These are phyloP conservation scores for Rosellinia necatrix DNA, from an alignment of 2,329 filamentous ascomycete species.

Conservation along the genomic window DNA sequence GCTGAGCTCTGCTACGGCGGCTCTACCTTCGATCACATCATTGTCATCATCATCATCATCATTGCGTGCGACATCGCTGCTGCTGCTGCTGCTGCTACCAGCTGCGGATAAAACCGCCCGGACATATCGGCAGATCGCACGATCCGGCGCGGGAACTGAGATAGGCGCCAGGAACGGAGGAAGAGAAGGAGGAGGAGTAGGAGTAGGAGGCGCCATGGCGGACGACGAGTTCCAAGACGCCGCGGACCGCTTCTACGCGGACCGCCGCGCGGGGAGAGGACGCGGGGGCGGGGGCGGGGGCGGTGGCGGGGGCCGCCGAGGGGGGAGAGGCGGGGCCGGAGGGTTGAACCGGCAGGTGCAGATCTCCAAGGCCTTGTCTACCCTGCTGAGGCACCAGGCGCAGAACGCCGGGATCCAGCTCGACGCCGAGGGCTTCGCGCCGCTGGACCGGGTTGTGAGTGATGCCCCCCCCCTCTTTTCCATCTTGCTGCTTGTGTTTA, in stretches of 20 bases:
- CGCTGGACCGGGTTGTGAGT: constrained; percentile 63
- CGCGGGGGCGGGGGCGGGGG: constrained; percentile 14
- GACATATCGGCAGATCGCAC: too few species aligned
- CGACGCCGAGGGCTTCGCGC: constrained; percentile 63
- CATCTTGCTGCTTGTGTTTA: neutral
- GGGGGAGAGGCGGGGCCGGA: constrained; percentile 40
- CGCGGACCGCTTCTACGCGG: constrained; percentile 21
- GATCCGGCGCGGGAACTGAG: too few species aligned
- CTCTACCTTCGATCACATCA: too few species aligned
- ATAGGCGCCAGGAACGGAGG: neutral
- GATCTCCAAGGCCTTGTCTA: constrained; percentile 59
- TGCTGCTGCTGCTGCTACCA: too few species aligned
- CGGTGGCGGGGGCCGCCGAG: constrained; percentile 31
- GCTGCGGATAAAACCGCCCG: too few species aligned
- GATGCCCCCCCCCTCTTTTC: neutral
- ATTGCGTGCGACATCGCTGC: too few species aligned
- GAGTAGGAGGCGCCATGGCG: constrained; percentile 9
- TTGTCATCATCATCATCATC: too few species aligned
- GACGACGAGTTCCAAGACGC: constrained; percentile 17
- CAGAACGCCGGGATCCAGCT: constrained; percentile 60
- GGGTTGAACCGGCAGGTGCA: constrained; percentile 50
- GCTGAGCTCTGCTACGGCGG: too few species aligned
- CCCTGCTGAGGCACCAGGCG: constrained; percentile 61
- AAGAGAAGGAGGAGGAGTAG: neutral
- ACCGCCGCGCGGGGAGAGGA: constrained; percentile 1